Evolutionary conservation across 106 monocot species (phyloP).

Genomic region (Xerophyta viscosa): DNA sequence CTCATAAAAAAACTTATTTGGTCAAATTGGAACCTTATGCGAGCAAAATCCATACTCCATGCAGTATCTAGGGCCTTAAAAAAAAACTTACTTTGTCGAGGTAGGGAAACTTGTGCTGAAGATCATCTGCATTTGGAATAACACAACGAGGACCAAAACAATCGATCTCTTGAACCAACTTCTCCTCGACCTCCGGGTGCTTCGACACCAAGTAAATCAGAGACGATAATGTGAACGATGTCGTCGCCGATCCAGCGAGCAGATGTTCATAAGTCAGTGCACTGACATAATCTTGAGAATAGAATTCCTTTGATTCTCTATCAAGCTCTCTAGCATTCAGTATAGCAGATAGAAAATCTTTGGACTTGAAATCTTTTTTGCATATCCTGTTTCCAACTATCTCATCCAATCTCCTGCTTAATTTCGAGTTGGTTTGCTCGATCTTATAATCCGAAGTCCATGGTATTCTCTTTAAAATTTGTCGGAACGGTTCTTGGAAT

Average conservation of each 20-base stretch:
- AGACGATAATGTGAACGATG: constrained; percentile 57
- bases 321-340: constrained; percentile 37
- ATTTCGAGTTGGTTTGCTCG: constrained; percentile 27
- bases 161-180: constrained; percentile 62
- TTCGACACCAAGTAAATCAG: constrained; percentile 63
- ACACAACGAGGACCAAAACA: constrained; percentile 28
- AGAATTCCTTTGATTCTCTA: constrained; percentile 14
- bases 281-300: constrained; percentile 44
- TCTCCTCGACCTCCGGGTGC: constrained; percentile 65
- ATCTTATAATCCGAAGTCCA: constrained; percentile 40
- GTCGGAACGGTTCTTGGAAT: constrained; percentile 46
- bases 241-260: constrained; percentile 69
- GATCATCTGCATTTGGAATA: constrained; percentile 49
- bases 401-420: constrained; percentile 22
- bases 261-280: constrained; percentile 84
- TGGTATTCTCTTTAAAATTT: constrained; percentile 41
- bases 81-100: constrained; percentile 66
- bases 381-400: constrained; percentile 22
- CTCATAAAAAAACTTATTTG: too few species aligned
- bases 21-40: too few species aligned
- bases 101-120: constrained; percentile 59
- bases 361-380: constrained; percentile 11
- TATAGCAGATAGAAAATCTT: constrained; percentile 46
- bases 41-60: too few species aligned
- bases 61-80: too few species aligned